Percentiles rank a stretch among this genome's conserved stretches.
phyloP scores from a whole-genome alignment of 305 asterid species.

The Coffea humblotiana region DNA sequence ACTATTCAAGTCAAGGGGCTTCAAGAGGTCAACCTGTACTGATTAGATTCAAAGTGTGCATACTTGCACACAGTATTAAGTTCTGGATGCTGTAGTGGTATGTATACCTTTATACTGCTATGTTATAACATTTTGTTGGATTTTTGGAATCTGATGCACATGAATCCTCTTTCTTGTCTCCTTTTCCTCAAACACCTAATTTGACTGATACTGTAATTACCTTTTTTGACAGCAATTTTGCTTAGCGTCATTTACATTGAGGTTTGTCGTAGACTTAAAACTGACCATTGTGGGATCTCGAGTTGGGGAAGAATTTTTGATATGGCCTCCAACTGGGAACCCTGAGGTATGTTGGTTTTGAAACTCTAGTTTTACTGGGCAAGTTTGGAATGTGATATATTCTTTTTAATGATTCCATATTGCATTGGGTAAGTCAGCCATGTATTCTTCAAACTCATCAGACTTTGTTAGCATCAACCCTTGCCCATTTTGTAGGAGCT shows the following conservation, averaged over 20 bases:
- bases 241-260: slow-evolving; percentile 87
- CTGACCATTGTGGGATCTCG: slow-evolving; percentile 89
- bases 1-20: slow-evolving; percentile 67
- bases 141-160: background rate
- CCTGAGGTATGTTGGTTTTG: slow-evolving; percentile 66
- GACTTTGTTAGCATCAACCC: background rate
- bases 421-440: slow-evolving; percentile 2
- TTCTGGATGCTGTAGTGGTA: slow-evolving; percentile 81
- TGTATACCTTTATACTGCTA: slow-evolving; percentile 36
- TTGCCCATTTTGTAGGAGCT: slow-evolving; percentile 51
- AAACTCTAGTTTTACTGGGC: background rate
- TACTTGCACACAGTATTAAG: slow-evolving; percentile 87
- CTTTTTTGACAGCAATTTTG: slow-evolving; percentile 63
- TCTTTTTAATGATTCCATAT: background rate
- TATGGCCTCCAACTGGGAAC: slow-evolving; percentile 91
- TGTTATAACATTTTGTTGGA: background rate
- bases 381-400: background rate
- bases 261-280: slow-evolving; percentile 86
- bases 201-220: slow-evolving; percentile 27
- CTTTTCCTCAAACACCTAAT: slow-evolving; percentile 4
- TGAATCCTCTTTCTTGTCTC: background rate
- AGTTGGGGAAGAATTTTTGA: slow-evolving; percentile 95
- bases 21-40: slow-evolving; percentile 69
- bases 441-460: background rate
- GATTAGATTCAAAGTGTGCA: slow-evolving; percentile 72